These are phyloP conservation scores for Bassia scoparia DNA, from an alignment of 148 eudicot species.

Conservation along the genomic window DNA sequence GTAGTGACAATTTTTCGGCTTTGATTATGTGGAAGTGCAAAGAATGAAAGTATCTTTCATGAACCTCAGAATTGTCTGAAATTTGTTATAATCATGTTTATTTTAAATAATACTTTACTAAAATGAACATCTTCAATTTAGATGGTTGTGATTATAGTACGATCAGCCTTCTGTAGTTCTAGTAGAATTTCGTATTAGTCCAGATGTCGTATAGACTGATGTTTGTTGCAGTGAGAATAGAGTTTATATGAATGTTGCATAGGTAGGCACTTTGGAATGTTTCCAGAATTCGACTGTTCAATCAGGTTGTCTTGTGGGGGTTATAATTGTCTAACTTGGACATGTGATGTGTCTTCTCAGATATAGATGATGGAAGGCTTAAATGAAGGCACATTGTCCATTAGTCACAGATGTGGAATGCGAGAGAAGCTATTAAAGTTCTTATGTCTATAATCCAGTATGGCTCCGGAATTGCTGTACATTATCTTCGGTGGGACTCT, in stretches of 20 bases:
- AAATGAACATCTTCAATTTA: background rate
- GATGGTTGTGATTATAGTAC: background rate
- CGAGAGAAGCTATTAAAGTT: constrained; percentile 64
- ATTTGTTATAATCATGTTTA: background rate
- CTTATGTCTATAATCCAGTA: constrained; percentile 71
- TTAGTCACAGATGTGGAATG: constrained; percentile 92
- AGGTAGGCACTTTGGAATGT: background rate
- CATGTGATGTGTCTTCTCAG: constrained; percentile 35
- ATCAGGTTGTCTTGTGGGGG: background rate
- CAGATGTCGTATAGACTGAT: too few relatives aligned
- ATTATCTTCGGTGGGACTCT: constrained; percentile 85
- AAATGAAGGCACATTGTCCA: constrained; percentile 90
- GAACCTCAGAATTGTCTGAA: background rate
- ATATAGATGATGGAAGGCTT: constrained; percentile 84
- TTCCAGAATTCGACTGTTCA: background rate
- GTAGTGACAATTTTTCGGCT: too few relatives aligned
- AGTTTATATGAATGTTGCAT: background rate
- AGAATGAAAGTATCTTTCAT: background rate
- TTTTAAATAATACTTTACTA: background rate
- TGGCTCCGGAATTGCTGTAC: constrained; percentile 87
- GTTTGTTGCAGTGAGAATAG: too few relatives aligned
- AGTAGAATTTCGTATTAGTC: background rate
- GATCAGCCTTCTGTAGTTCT: background rate
- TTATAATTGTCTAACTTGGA: background rate
- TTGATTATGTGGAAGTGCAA: background rate